Conservation (phyloP, 176 grass and related monocot genomes). For the Paspalum vaginatum region DNA sequence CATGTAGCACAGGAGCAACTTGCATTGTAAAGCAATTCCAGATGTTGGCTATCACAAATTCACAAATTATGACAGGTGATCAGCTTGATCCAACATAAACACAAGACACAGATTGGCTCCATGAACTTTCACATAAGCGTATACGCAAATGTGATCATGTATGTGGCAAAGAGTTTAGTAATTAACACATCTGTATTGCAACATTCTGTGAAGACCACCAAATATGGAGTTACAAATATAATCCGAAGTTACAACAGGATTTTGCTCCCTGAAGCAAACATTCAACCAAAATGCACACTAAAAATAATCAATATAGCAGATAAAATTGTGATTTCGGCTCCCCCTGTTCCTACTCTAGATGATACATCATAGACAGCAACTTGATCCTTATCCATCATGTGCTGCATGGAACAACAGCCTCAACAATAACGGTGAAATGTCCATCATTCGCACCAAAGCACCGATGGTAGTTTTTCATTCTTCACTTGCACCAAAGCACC, state of each 20-base stretch:
- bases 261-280: neutral
- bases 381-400: neutral
- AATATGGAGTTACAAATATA: neutral
- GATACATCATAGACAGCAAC: neutral
- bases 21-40: no score
- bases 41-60: neutral
- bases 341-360: neutral
- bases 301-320: no score
- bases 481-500: slow-evolving; percentile 44
- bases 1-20: neutral
- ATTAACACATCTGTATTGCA: neutral
- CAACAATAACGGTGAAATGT: neutral
- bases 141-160: no score
- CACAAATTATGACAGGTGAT: neutral
- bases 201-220: neutral
- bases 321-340: neutral
- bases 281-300: no score
- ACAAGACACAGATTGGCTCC: neutral
- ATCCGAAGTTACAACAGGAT: neutral
- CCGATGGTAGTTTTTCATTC: neutral
- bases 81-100: neutral
- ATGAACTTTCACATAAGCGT: neutral
- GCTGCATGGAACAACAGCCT: neutral
- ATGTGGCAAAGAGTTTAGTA: no score
- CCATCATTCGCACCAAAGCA: neutral